Conservation (phyloP, 163 green algal genomes). For the Chloromonas sp. region DNA sequence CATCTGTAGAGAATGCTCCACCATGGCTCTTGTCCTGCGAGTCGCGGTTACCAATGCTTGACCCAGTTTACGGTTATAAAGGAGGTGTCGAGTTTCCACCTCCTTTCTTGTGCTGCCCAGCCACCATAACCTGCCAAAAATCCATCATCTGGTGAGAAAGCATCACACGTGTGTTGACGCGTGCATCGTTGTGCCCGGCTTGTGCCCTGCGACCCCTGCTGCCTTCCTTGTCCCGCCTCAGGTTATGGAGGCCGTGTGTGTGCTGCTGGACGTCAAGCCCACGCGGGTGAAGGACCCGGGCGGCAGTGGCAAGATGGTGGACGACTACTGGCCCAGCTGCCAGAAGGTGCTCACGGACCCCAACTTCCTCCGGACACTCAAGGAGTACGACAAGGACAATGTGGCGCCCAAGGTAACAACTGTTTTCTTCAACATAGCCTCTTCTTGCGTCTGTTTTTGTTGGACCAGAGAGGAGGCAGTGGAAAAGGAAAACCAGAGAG, state of each 20-base stretch:
- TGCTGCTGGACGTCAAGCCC: constrained; percentile 73
- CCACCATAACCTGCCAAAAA: too few species aligned
- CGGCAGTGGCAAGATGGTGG: constrained; percentile 56
- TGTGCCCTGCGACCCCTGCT: too few species aligned
- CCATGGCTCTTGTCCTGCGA: constrained; percentile 23
- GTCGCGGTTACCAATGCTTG: too few species aligned
- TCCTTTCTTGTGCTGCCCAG: too few species aligned
- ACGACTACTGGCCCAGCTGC: constrained; percentile 49
- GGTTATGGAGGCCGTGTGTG: constrained; percentile 69
- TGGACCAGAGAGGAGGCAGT: too few species aligned
- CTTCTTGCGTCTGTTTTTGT: too few species aligned
- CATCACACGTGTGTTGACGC: too few species aligned
- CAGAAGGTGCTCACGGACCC: constrained; percentile 49
- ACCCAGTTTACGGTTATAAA: too few species aligned
- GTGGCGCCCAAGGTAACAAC: constrained; percentile 37
- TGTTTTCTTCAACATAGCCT: not conserved
- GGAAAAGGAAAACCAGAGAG: too few species aligned
- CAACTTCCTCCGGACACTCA: constrained; percentile 58
- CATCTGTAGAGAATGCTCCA: constrained; percentile 41
- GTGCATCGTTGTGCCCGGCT: too few species aligned
- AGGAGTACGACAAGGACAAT: constrained; percentile 75
- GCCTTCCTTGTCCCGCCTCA: not conserved
- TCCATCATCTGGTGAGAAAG: too few species aligned
- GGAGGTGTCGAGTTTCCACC: too few species aligned
- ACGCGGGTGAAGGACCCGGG: constrained; percentile 37